Evolutionary conservation across 169 alveolate species (phyloP).

Genomic region (Babesia ovis): DNA sequence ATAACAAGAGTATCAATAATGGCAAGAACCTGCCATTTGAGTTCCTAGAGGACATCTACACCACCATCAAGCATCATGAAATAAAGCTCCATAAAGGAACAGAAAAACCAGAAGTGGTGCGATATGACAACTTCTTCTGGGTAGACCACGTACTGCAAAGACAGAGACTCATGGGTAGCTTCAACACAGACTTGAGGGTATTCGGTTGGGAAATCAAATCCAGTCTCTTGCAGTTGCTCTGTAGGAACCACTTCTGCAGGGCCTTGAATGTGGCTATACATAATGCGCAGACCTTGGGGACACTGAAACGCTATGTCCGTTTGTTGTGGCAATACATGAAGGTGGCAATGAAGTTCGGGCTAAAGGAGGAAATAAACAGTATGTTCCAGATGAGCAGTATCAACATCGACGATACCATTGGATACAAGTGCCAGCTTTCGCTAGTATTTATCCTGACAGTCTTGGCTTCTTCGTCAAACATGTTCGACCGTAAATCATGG

Average conservation of each 20-base stretch:
- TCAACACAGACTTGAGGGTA: conserved; percentile 6
- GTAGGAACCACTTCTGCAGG: conserved; percentile 19
- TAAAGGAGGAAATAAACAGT: conserved; percentile 22
- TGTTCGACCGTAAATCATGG: conserved; percentile 60
- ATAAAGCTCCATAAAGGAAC: conserved; percentile 47
- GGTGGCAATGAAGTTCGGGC: conserved; percentile 31
- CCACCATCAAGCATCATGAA: conserved; percentile 54
- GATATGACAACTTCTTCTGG: conserved; percentile 56
- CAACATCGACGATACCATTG: conserved; percentile 40
- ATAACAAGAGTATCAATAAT: conserved; percentile 87
- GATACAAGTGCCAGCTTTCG: conserved; percentile 64
- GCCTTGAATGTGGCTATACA: conserved; percentile 19
- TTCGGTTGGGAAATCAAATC: conserved; percentile 3
- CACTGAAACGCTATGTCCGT: conserved; percentile 41
- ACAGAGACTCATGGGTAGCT: conserved; percentile 42
- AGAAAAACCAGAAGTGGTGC: background rate
- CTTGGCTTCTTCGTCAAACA: conserved; percentile 51
- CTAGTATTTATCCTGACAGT: conserved; percentile 44
- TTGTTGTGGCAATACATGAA: conserved; percentile 49
- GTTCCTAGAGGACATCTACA: conserved; percentile 64
- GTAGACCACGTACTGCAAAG: conserved; percentile 57
- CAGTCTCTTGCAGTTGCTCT: conserved; percentile 34
- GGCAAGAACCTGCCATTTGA: conserved; percentile 77
- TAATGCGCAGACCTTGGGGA: conserved; percentile 5
- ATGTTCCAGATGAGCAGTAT: conserved; percentile 51